phyloP scores from a whole-genome alignment of 2,329 filamentous ascomycete species.

The Aspergillus oerlinghausenensis region DNA sequence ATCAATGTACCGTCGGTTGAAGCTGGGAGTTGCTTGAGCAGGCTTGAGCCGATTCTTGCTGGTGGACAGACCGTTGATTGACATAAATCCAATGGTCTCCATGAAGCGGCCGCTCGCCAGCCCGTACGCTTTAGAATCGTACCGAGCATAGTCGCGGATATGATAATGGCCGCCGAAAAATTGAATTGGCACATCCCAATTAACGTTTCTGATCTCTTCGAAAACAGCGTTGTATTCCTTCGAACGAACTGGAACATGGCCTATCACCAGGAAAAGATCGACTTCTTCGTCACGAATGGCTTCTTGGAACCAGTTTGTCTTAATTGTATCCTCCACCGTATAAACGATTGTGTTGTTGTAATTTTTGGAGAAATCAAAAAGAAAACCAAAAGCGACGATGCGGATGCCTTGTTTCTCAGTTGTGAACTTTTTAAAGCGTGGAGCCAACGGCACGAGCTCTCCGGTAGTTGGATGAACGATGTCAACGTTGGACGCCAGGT shows the following conservation, averaged over 20 bases:
- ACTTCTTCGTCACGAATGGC: slow-evolving; percentile 74
- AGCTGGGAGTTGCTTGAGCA: slow-evolving; percentile 47
- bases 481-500: slow-evolving; percentile 89
- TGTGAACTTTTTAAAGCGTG: slow-evolving; percentile 80
- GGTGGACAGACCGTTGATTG: slow-evolving; percentile 62
- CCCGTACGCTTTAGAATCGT: slow-evolving; percentile 72
- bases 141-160: slow-evolving; percentile 76
- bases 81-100: slow-evolving; percentile 93
- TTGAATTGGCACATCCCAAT: slow-evolving; percentile 79
- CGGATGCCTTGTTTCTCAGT: slow-evolving; percentile 84
- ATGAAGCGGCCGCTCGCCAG: slow-evolving; percentile 88
- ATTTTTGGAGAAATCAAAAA: slow-evolving; percentile 90
- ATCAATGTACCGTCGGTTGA: slow-evolving; percentile 82
- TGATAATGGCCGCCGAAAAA: slow-evolving; percentile 91
- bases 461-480: slow-evolving; percentile 71
- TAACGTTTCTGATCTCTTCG: slow-evolving; percentile 68
- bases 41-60: slow-evolving; percentile 28
- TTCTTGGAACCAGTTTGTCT: slow-evolving; percentile 82
- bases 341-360: slow-evolving; percentile 86
- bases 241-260: slow-evolving; percentile 79
- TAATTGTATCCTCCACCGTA: slow-evolving; percentile 71
- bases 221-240: slow-evolving; percentile 74
- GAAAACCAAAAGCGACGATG: slow-evolving; percentile 84
- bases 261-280: slow-evolving; percentile 80
- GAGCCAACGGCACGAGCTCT: slow-evolving; percentile 69